Evolutionary conservation across 2,329 filamentous ascomycete species (phyloP).

Genomic region (Fusarium albosuccineum): DNA sequence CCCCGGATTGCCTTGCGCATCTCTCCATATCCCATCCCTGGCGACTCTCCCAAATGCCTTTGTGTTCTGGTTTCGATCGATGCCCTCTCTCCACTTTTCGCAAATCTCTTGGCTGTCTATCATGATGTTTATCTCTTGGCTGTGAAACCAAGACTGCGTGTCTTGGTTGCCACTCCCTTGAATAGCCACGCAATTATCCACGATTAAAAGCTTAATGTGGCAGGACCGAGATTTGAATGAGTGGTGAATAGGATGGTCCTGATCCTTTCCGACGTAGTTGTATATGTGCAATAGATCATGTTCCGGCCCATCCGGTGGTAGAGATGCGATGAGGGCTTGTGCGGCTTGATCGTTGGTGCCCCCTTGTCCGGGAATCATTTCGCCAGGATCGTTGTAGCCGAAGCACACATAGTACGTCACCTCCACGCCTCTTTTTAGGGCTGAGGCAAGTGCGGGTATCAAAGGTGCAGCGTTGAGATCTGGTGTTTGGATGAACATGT

Average conservation of each 20-base stretch:
- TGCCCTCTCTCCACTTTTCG: conserved; percentile 70
- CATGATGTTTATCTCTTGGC: conserved; percentile 83
- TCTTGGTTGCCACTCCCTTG: conserved; percentile 85
- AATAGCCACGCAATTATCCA: conserved; percentile 76
- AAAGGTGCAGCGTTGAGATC: conserved; percentile 80
- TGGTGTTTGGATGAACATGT: conserved; percentile 83
- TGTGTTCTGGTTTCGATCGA: conserved; percentile 77
- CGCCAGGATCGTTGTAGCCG: conserved; percentile 83
- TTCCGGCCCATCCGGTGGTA: conserved; percentile 60
- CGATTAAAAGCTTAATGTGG: conserved; percentile 83
- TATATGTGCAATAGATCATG: conserved; percentile 65
- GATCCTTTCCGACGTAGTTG: conserved; percentile 82
- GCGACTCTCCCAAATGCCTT: conserved; percentile 63
- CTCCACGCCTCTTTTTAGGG: conserved; percentile 75
- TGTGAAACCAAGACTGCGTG: conserved; percentile 84
- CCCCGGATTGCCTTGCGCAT: conserved; percentile 22
- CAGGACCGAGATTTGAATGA: conserved; percentile 75
- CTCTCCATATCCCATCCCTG: conserved; percentile 38
- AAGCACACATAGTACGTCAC: conserved; percentile 80
- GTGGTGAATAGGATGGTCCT: conserved; percentile 75
- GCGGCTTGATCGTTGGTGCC: conserved; percentile 81
- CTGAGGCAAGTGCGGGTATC: conserved; percentile 71
- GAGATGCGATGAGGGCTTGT: conserved; percentile 66
- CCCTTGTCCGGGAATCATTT: conserved; percentile 80
- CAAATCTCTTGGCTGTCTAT: conserved; percentile 75